These are phyloP conservation scores for Termitomyces sp. DNA, from an alignment of 768 basidiomycete species.

Conservation along the genomic window DNA sequence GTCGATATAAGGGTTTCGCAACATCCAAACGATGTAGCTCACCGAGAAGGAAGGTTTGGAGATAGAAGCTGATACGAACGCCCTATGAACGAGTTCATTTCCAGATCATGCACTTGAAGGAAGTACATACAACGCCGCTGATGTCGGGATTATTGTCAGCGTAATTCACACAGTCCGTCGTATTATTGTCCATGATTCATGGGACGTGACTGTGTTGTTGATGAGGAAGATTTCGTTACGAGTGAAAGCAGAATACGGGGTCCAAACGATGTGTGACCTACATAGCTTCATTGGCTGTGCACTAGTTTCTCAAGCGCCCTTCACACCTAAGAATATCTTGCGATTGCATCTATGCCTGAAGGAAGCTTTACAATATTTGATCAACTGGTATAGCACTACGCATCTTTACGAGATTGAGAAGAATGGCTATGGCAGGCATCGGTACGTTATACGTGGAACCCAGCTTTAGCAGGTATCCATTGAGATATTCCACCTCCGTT, in stretches of 20 bases:
- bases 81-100: conserved; percentile 15
- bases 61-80: conserved; percentile 29
- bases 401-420: conserved; percentile 56
- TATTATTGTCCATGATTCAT: conserved; percentile 3
- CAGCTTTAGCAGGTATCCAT: conserved; percentile 70
- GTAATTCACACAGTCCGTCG: conserved; percentile 9
- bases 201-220: neutral
- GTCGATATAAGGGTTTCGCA: neutral
- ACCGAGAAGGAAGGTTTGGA: conserved; percentile 22
- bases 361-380: conserved; percentile 25
- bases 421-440: conserved; percentile 51
- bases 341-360: neutral
- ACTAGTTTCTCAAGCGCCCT: too few species aligned
- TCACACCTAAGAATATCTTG: neutral
- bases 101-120: neutral
- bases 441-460: conserved; percentile 51
- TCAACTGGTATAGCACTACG: conserved; percentile 52
- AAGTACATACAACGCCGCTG: conserved; percentile 22
- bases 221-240: neutral
- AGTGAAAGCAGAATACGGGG: neutral
- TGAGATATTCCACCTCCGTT: conserved; percentile 81
- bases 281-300: neutral
- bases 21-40: neutral
- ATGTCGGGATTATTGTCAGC: conserved; percentile 27
- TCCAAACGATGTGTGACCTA: neutral